Evolutionary conservation across 2,329 filamentous ascomycete genomes (phyloP), one percentile per base, ranked within the genome.

Genomic region (Lachnellula suecica): DNA sequence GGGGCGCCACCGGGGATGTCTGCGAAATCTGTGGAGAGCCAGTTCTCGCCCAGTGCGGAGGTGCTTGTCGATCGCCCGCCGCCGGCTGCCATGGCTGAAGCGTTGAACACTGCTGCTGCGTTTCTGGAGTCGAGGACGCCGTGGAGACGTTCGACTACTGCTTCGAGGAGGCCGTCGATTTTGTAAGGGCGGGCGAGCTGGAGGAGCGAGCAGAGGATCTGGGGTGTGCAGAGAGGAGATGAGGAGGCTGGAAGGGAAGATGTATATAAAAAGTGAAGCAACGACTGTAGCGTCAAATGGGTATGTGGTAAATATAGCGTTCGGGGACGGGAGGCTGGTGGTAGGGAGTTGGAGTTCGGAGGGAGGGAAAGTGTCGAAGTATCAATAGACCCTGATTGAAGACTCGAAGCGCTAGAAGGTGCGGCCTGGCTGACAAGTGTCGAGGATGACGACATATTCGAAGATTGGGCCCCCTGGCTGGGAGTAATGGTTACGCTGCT

Each of bases 91-190:
- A 97, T 97, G 48, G 94, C 94, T 0, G 93, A 94, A 0, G 94
- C 94, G 60, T 99, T 99, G 77, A 99, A 99, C 0, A 99, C 92
- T 5, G 94, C 94, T 0, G 94, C 94, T 0, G 94, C 93, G 61
- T 97, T 99, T 43, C 93, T 83, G 44, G 90, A 94, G 68, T 99
- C 94, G 4, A 99, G 82, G 1, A 95, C 82, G 25, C 89, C 81
- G 65, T 99, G 94, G 0, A 99, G 78, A 7, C 93, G 84, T 70
- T 97, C 91, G 9, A 97, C 90, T 2, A 95, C 90, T 0, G 91
- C 91, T 72, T 99, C 94, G 1, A 97, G 77, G 2, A 99, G 79
- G 0, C 94, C 94, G 63, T 97, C 92, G 43, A 99, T 82, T 58
- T 91, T 89, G 69, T 99, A 99, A 0, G 94, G 93, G 4, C 94